phyloP scores from a whole-genome alignment of 345 rosid species.

The Syzygium grande region DNA sequence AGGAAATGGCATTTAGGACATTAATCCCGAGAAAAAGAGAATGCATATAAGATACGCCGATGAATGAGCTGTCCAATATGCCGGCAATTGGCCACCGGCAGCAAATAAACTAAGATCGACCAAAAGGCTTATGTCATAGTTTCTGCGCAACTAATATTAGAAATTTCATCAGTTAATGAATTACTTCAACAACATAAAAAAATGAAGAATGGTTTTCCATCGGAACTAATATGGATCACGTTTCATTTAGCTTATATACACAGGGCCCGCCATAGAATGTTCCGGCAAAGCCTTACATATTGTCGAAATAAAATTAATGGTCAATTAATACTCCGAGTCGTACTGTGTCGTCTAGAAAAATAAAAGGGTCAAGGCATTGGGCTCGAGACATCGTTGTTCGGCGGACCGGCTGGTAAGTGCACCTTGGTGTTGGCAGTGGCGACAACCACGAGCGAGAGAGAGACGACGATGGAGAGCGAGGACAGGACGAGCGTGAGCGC shows the following conservation, averaged over 20 bases:
- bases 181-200: neutral
- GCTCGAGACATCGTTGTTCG: neutral
- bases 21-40: too few species aligned
- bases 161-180: neutral
- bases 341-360: neutral
- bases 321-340: neutral
- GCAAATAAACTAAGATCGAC: neutral
- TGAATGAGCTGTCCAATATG: neutral
- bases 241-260: neutral
- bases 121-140: neutral
- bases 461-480: constrained; percentile 21
- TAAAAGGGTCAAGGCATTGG: neutral
- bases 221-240: neutral
- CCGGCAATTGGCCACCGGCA: neutral
- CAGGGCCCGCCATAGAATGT: neutral
- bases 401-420: neutral
- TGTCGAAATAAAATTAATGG: neutral
- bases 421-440: constrained; percentile 3
- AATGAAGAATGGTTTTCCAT: neutral
- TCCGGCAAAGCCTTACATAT: neutral
- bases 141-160: neutral
- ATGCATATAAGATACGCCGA: rapidly evolving
- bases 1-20: too few species aligned
- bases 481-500: constrained; percentile 15
- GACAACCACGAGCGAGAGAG: constrained; percentile 8